Evolutionary conservation across 1,284 basidiomycete species (phyloP).

Genomic region (Trametes polyzona): DNA sequence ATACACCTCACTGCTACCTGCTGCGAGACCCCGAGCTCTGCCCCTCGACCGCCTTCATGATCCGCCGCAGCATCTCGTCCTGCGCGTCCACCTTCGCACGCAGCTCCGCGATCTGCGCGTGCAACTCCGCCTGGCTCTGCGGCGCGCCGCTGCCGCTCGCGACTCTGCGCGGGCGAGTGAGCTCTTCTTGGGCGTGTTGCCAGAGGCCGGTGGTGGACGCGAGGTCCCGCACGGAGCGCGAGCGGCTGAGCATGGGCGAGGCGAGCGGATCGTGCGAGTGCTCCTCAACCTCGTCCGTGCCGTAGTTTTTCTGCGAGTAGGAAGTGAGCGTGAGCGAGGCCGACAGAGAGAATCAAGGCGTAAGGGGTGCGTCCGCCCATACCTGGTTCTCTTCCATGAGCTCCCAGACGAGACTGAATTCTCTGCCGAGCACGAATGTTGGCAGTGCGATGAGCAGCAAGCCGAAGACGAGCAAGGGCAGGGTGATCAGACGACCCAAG

Average conservation of each 20-base stretch:
- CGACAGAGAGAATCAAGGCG: constrained; percentile 8
- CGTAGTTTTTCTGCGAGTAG: constrained; percentile 13
- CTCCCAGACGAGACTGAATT: constrained; percentile 89
- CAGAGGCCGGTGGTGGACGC: constrained; percentile 24
- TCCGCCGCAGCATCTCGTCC: constrained; percentile 50
- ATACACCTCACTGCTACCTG: constrained; percentile 12
- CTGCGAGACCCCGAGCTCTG: constrained; percentile 7
- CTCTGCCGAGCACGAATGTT: constrained; percentile 85
- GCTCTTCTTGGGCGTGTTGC: constrained; percentile 28
- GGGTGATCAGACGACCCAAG: constrained; percentile 79
- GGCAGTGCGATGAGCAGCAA: constrained; percentile 86
- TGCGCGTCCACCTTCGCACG: constrained; percentile 56
- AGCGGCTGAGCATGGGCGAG: constrained; percentile 26
- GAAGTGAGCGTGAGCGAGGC: background rate
- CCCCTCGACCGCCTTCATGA: constrained; percentile 46
- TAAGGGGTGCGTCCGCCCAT: too few relatives aligned
- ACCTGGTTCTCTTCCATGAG: constrained; percentile 64
- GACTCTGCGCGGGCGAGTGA: constrained; percentile 25
- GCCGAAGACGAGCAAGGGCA: constrained; percentile 85
- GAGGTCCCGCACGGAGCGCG: constrained; percentile 15
- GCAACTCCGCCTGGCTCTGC: constrained; percentile 47
- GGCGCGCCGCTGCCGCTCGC: constrained; percentile 10
- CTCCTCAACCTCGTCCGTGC: constrained; percentile 20
- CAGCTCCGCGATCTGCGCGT: constrained; percentile 62
- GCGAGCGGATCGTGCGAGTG: constrained; percentile 23